Evolutionary conservation across 495 filamentous ascomycete species (phyloP).

Genomic region (Daldinia caldariorum): DNA sequence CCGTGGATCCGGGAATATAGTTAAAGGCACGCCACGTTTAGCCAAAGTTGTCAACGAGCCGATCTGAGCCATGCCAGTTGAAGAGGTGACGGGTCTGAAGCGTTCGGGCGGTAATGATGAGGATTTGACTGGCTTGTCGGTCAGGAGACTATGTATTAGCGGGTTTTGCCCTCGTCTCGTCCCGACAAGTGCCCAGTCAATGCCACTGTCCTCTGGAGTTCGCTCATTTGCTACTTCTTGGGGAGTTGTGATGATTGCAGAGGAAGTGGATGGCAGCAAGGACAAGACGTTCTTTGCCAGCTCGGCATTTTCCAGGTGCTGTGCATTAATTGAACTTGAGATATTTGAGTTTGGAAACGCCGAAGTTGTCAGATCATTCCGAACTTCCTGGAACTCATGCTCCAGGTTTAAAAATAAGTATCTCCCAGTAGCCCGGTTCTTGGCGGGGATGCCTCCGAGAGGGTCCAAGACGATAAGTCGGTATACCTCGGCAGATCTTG

Average conservation of each 20-base stretch:
- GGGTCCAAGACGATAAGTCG: slow-evolving; percentile 91
- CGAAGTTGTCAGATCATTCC: slow-evolving; percentile 61
- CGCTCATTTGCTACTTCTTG: slow-evolving; percentile 73
- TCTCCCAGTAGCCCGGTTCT: slow-evolving; percentile 69
- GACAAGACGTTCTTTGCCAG: slow-evolving; percentile 73
- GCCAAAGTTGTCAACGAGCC: slow-evolving; percentile 77
- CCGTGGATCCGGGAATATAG: slow-evolving; percentile 77
- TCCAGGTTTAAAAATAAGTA: slow-evolving; percentile 96
- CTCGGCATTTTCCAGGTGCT: slow-evolving; percentile 77
- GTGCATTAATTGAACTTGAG: slow-evolving; percentile 22
- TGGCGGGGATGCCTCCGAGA: slow-evolving; percentile 83
- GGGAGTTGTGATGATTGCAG: slow-evolving; percentile 87
- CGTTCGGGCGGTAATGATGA: slow-evolving; percentile 83
- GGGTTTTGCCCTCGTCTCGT: slow-evolving; percentile 83
- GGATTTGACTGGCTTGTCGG: slow-evolving; percentile 90
- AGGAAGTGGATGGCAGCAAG: slow-evolving; percentile 85
- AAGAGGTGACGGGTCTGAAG: slow-evolving; percentile 53
- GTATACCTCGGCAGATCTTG: slow-evolving; percentile 71
- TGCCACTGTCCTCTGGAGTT: slow-evolving; percentile 54
- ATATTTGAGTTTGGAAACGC: slow-evolving; percentile 6
- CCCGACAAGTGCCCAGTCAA: slow-evolving; percentile 60
- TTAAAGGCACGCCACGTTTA: slow-evolving; percentile 90
- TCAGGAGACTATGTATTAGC: slow-evolving; percentile 95
- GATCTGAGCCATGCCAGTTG: slow-evolving; percentile 48
- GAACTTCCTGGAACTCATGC: slow-evolving; percentile 80